Evolutionary conservation across 1,284 basidiomycete species (phyloP), one percentile per base, ranked within the genome.

Genomic region (Veloporphyrellus conicus): DNA sequence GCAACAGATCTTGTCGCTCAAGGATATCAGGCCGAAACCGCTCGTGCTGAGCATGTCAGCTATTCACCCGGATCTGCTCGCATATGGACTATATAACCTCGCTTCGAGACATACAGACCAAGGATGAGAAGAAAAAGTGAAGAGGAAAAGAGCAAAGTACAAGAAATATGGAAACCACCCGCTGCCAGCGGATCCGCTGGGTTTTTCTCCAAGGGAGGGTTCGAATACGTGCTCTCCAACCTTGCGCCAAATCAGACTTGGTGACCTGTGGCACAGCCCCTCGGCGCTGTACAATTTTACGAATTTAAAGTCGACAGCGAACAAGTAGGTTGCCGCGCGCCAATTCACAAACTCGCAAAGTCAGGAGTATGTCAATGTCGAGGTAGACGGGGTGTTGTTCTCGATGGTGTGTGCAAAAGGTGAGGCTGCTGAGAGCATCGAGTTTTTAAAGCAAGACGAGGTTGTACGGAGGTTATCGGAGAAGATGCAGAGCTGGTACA

Each of bases 401-500:
- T 60, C 68, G 1, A 79, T 81, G 16, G 60, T 84, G 2, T 68
- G 74, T 5, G 57, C 71, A 20, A 82, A 81, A 57, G 67, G 66
- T n/a, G 62, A 62, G 16, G 57, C 60, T 16, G 56, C 61, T 4
- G 55, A 57, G 32, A 63, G 66, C 47, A 54, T 66, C 6, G 79
- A 86, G 47, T 84, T 82, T 55, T 64, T 87, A 67, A 78, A 78
- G 50, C 76, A 86, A 39, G 87, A 90, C n/a, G 86, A 91, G 34
- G 60, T 85, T 14, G 59, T 78, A 8, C 74, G 70, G 46, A 71
- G 71, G 23, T 60, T 90, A 11, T 58, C 75, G 20, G 70, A 75
- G 7, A 76, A 75, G 51, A 90, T 90, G 85, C 86, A 89, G 62
- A 63, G 62, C 20, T 90, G 87, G 85, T 73, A 89, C 56, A 79